Evolutionary conservation across 768 basidiomycete genomes (phyloP).

Genomic region (Atractiella rhizophila): DNA sequence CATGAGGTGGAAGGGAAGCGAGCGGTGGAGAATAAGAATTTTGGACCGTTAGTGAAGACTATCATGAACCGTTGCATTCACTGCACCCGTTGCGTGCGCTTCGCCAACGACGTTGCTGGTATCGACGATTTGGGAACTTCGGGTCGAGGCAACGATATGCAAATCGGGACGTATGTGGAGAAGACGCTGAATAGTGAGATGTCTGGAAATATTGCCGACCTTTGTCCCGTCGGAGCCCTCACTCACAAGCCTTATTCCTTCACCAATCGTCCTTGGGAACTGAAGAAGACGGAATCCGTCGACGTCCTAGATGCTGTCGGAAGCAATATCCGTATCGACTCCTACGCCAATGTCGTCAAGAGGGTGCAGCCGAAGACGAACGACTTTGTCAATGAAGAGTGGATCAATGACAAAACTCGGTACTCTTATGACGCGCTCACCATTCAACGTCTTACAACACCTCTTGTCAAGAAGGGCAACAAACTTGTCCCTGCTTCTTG

Average conservation of each 20-base stretch:
- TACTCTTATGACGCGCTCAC: slow-evolving; percentile 85
- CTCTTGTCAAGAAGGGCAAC: slow-evolving; percentile 71
- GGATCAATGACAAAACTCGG: slow-evolving; percentile 98
- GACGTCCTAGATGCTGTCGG: slow-evolving; percentile 90
- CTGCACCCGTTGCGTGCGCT: slow-evolving; percentile 94
- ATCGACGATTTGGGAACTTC: slow-evolving; percentile 93
- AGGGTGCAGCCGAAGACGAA: slow-evolving; percentile 85
- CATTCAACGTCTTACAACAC: slow-evolving; percentile 82
- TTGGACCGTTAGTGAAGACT: slow-evolving; percentile 93
- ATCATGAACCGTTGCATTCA: slow-evolving; percentile 98
- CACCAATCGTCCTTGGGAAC: slow-evolving; percentile 91
- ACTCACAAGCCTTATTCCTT: slow-evolving; percentile 97
- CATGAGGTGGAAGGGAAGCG: slow-evolving; percentile 96
- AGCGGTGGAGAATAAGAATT: slow-evolving; percentile 91
- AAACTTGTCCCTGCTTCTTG: slow-evolving; percentile 71
- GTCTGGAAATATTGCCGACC: slow-evolving; percentile 85
- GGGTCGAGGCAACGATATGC: slow-evolving; percentile 89
- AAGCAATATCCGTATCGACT: slow-evolving; percentile 87
- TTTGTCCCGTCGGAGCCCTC: slow-evolving; percentile 92
- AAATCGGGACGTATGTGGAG: slow-evolving; percentile 94
- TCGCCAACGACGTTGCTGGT: slow-evolving; percentile 96
- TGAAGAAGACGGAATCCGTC: slow-evolving; percentile 89
- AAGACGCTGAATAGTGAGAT: slow-evolving; percentile 94
- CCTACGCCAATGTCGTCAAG: slow-evolving; percentile 88
- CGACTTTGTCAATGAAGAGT: slow-evolving; percentile 97